Evolutionary conservation across 202 grass and related monocot species (phyloP), one percentile per base, ranked within the genome.

Genomic region (Elaeis oleifera): DNA sequence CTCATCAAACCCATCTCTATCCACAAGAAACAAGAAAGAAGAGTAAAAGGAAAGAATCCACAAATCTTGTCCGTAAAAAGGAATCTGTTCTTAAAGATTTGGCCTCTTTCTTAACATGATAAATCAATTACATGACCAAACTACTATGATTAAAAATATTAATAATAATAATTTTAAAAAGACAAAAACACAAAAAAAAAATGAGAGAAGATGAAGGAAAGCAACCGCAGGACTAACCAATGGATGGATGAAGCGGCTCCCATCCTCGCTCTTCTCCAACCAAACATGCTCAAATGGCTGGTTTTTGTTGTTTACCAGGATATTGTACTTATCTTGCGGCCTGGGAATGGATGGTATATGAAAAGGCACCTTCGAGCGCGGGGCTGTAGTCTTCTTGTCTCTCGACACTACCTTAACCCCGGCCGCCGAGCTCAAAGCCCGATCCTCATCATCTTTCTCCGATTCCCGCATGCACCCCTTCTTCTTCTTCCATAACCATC

Each of bases 281-380:
- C 94, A 97, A 54, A 97, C 84, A 79, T 97, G 94, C 28, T 92
- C 63, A 68, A 97, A 97, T 3, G 94, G 88, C 5, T 81, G 79
- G 71, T 89, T 89, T 49, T 62, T 76, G 76, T 97, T 97, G 67
- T 97, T 83, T 58, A 89, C 94, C n/a, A 65, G 73, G 60, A 97
- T 89, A 4, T 72, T 71, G 80, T 92, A 97, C 54, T 84, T 74
- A 15, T 84, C 79, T 51, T 97, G 94, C 3, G 94, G 94, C 18
- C 94, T 81, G 49, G 68, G 84, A 16, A 97, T 92, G 74, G 61
- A 86, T 0, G 79, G 85, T 71, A 89, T 84, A 60, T 92, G 94
- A 79, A 86, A 92, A 18, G 62, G 59, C 16, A 82, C 82, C 82
- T 77, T 89, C 7, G 88, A 23, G 57, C 58, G 70, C 22, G 72